phyloP scores from a whole-genome alignment of 306 rosid genomes.

The Oemleria cerasiformis region DNA sequence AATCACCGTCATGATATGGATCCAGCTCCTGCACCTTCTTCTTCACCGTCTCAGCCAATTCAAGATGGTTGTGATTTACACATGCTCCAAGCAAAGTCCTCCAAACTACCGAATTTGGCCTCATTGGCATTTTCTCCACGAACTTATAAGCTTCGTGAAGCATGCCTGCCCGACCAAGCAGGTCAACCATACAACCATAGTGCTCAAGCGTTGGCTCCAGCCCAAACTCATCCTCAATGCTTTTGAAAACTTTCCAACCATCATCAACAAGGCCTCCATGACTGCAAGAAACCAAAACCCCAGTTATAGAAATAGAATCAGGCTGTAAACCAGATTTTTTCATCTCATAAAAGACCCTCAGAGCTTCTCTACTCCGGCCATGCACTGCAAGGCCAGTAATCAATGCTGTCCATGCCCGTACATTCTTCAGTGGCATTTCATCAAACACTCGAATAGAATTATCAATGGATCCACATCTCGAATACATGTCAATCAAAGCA shows the following conservation, averaged over 20 bases:
- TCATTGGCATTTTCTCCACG: not conserved
- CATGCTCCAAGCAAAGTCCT: constrained; percentile 2
- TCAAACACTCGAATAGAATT: not conserved
- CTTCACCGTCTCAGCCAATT: not conserved
- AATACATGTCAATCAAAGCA: not conserved
- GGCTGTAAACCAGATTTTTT: not conserved
- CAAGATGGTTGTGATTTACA: not conserved
- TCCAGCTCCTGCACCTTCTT: not conserved
- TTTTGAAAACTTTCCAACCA: constrained; percentile 1
- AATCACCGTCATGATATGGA: not conserved
- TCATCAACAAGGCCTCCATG: constrained; percentile 7
- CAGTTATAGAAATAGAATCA: not conserved
- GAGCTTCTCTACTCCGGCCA: not conserved
- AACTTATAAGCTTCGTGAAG: not conserved
- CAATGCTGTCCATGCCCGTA: not conserved
- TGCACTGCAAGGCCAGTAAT: not conserved
- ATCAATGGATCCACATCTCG: not conserved
- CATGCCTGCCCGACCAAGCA: not conserved
- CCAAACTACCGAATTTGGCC: not conserved
- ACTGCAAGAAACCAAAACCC: not conserved
- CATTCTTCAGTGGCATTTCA: constrained; percentile 4
- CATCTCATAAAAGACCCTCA: not conserved
- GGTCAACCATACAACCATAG: constrained; percentile 7
- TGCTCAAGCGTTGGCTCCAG: not conserved
- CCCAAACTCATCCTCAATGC: not conserved